phyloP scores from a whole-genome alignment of 1,139 yeast genomes.

The Candida glucosophila region DNA sequence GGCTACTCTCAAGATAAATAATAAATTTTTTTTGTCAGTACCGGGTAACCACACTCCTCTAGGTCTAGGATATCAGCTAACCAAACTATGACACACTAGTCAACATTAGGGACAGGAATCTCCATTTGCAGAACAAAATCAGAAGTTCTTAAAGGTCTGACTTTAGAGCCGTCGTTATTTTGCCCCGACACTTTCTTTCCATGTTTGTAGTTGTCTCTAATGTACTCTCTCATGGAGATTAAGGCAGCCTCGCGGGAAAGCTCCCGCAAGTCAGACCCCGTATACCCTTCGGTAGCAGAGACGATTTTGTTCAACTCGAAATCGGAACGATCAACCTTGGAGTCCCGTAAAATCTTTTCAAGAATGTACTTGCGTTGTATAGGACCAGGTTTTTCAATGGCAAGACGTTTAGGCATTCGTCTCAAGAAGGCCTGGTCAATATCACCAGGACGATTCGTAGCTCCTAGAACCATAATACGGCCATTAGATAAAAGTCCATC shows the following conservation, averaged over 20 bases:
- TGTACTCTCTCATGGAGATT: slow-evolving; percentile 79
- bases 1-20: too few species aligned
- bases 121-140: too few species aligned
- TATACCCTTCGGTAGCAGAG: slow-evolving; percentile 58
- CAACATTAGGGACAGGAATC: too few species aligned
- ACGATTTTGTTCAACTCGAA: slow-evolving; percentile 62
- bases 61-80: too few species aligned
- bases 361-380: slow-evolving; percentile 67
- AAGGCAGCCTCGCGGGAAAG: slow-evolving; percentile 91
- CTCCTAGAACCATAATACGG: slow-evolving; percentile 82
- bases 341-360: slow-evolving; percentile 54
- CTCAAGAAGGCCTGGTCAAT: slow-evolving; percentile 89
- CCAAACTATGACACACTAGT: too few species aligned
- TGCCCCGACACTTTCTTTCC: slow-evolving; percentile 27
- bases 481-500: slow-evolving; percentile 82
- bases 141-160: slow-evolving; percentile 36
- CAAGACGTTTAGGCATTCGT: slow-evolving; percentile 86
- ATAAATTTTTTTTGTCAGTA: too few species aligned
- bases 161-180: slow-evolving; percentile 20
- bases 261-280: slow-evolving; percentile 90
- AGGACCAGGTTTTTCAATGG: slow-evolving; percentile 64
- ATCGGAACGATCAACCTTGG: slow-evolving; percentile 43
- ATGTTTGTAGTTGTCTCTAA: slow-evolving; percentile 38
- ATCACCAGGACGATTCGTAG: slow-evolving; percentile 87
- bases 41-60: too few species aligned